Percentiles rank a stretch among this genome's conserved stretches.
Conservation (phyloP, 2,329 filamentous ascomycete species). For the Xylaria arbuscula region DNA sequence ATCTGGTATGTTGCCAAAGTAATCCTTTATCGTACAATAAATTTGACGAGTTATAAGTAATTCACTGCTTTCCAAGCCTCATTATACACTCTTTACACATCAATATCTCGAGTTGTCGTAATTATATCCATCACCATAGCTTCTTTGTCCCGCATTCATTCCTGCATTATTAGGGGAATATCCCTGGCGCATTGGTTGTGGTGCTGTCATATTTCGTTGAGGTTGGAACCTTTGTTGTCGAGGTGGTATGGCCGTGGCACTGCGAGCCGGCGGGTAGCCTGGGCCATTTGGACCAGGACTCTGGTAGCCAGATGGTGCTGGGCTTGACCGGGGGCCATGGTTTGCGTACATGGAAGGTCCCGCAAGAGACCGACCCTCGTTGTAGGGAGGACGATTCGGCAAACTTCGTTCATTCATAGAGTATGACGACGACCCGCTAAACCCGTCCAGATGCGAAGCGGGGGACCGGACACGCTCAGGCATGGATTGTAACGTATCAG, state of each 20-base stretch:
- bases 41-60: constrained; percentile 7
- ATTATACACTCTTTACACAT: constrained; percentile 29
- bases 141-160: constrained; percentile 44
- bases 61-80: constrained; percentile 3
- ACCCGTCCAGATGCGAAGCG: constrained; percentile 49
- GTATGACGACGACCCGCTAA: constrained; percentile 27
- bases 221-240: constrained; percentile 53
- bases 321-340: constrained; percentile 47
- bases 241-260: constrained; percentile 54
- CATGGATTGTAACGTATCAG: constrained; percentile 48
- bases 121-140: constrained; percentile 48
- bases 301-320: constrained; percentile 48
- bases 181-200: constrained; percentile 50
- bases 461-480: constrained; percentile 51
- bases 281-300: constrained; percentile 43
- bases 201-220: constrained; percentile 60
- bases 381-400: constrained; percentile 35
- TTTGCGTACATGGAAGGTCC: constrained; percentile 49
- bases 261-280: constrained; percentile 51
- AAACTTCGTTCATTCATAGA: constrained; percentile 23
- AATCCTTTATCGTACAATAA: constrained; percentile 28
- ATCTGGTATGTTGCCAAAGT: constrained; percentile 7
- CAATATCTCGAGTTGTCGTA: constrained; percentile 45
- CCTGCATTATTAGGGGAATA: constrained; percentile 48
- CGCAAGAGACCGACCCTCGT: constrained; percentile 50